Evolutionary conservation across 305 asterid genomes (phyloP).

Genomic region (Fraxinus platypoda): DNA sequence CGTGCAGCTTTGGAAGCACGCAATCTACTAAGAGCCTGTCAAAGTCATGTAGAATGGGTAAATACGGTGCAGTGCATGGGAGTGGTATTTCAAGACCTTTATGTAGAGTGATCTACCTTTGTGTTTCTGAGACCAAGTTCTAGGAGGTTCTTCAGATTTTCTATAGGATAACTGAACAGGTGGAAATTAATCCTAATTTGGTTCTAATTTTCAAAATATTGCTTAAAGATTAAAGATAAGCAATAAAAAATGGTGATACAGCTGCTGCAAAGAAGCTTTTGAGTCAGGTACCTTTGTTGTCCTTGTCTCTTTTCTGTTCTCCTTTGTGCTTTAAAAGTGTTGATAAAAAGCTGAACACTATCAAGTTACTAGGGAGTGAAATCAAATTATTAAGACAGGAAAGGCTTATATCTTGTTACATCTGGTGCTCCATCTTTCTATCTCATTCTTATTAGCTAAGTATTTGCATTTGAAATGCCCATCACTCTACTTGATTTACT

Average conservation of each 20-base stretch:
- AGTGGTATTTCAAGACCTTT: background rate
- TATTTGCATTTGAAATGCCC: background rate
- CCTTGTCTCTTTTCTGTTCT: constrained; percentile 12
- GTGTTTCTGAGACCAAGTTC: background rate
- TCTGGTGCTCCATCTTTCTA: constrained; percentile 42
- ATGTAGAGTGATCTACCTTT: constrained; percentile 28
- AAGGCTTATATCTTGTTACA: constrained; percentile 82
- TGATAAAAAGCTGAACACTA: constrained; percentile 20
- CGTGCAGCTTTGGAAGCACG: background rate
- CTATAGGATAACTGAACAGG: background rate
- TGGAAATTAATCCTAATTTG: background rate
- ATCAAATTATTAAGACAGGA: constrained; percentile 83
- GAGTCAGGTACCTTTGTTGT: constrained; percentile 58
- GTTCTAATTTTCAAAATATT: background rate
- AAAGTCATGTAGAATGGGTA: background rate
- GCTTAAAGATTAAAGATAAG: constrained; percentile 51
- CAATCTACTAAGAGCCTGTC: background rate
- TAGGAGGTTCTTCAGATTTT: background rate
- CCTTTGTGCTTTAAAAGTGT: background rate
- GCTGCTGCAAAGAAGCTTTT: constrained; percentile 77
- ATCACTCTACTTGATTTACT: constrained; percentile 11
- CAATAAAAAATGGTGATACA: constrained; percentile 85
- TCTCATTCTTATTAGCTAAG: background rate
- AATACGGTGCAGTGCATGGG: background rate
- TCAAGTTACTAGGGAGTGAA: constrained; percentile 67